Evolutionary conservation across 176 grass and related monocot species (phyloP), one percentile per base, ranked within the genome.

Genomic region (Triticum urartu): DNA sequence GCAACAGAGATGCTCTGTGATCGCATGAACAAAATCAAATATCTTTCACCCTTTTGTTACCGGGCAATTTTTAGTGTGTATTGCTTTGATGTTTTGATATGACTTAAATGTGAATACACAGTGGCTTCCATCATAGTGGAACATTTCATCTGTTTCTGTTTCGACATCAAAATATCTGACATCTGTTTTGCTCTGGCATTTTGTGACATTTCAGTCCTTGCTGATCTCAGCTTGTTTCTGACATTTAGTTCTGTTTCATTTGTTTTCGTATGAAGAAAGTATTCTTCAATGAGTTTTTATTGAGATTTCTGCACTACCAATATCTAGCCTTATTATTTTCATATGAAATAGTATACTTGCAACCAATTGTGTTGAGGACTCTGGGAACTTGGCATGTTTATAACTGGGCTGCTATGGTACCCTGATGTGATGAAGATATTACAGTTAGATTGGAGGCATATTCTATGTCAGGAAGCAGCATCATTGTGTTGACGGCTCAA

Each of bases 1-100:
- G 48, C 62, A 84, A 77, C 52, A 22, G 43, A 71, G n/a, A 85
- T 54, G 79, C n/a, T 77, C 6, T 81, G 66, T 83, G 63, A 81
- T 32, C 40, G 21, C 24, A 73, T 24, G 65, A 79, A 58, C 21
- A 78, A 43, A 83, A 17, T 83, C n/a, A 40, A 64, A 83, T 86
- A 22, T 65, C 48, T 79, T 72, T 65, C 13, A 72, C 11, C 40
- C 36, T 81, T 88, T 42, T 59, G 72, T 71, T 33, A 25, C 48
- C 70, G 50, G 25, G 39, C 30, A 88, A 63, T 42, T 21, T 69
- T 24, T 81, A 80, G 18, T 33, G 22, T 50, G 10, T 48, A 45
- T 68, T 71, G 21, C 59, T 11, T 75, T 76, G 21, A 75, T 76
- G 68, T 22, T 11, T 75, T 76, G 21, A 75, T 76, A 76, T 22